Evolutionary conservation across 768 basidiomycete species (phyloP), one percentile per base, ranked within the genome.

Genomic region (Steccherinum ochraceum): DNA sequence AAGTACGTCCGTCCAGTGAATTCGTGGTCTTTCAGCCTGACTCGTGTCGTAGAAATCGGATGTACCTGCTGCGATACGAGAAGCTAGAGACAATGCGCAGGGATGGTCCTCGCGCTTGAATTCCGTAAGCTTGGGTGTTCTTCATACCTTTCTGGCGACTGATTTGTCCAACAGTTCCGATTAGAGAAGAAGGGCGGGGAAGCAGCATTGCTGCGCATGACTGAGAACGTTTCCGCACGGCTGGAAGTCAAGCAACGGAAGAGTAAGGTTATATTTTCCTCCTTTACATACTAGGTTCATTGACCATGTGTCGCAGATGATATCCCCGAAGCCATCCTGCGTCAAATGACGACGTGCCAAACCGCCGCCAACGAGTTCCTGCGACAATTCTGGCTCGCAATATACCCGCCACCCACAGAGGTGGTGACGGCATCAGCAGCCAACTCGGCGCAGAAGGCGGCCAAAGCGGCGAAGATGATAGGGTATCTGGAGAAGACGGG

Each of bases 291-390:
- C 16, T 39, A 40, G 19, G 50, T 25, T 42, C 13, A 50, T 21
- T 48, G 5, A 39, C 11, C n/a, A 39, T 43, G 16, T 18, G 19
- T 43, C 7, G 24, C 52, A 95, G 92, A 80, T 53, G 84, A 89
- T 39, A 82, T 99, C 26, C 89, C 93, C 1, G 81, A 87, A 46
- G 76, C 74, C 2, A 71, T 95, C 35, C 83, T 90, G 59, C 75
- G 81, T 50, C 84, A 93, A 69, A 86, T 97, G 80, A 83, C 80
- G 16, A 88, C 88, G 0, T 92, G 89, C 61, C 93, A 96, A 62
- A 91, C 91, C 1, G 87, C 94, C 2, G 86, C 94, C 11, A 93
- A 92, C 61, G 96, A 99, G 64, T 96, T 98, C 65, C 74, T 99
- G 12, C 84, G 95, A 24, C 96, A 98, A 64, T 97, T 93, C 64